Conservation (phyloP, 2,329 filamentous ascomycete species). For the Ambrosiella xylebori region DNA sequence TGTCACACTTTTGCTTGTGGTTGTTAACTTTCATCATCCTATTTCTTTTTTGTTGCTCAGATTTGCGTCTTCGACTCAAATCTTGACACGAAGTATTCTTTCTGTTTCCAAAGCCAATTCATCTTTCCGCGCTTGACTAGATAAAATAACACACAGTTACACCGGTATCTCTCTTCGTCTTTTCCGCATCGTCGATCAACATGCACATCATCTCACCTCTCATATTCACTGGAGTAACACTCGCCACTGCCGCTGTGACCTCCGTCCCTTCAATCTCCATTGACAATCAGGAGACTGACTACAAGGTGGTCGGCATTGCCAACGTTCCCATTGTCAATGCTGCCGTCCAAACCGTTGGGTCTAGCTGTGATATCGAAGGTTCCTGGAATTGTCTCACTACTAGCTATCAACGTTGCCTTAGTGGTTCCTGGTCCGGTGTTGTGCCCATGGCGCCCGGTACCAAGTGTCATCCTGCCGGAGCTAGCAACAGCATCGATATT, state of each 20-base stretch:
- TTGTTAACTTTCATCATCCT: too few species aligned
- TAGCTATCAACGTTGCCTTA: slow-evolving; percentile 33
- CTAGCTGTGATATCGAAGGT: slow-evolving; percentile 29
- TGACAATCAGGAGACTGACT: not conserved
- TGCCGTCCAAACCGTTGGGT: slow-evolving; percentile 21
- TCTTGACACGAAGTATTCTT: too few species aligned
- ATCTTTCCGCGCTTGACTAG: too few species aligned
- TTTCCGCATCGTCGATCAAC: too few species aligned
- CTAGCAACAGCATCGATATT: slow-evolving; percentile 25
- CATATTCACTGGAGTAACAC: too few species aligned
- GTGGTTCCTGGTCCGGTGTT: slow-evolving; percentile 29
- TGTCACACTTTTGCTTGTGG: too few species aligned
- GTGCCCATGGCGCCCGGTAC: slow-evolving; percentile 29
- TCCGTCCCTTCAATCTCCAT: not conserved
- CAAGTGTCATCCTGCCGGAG: slow-evolving; percentile 26
- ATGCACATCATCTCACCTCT: too few species aligned
- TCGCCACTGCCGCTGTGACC: not conserved
- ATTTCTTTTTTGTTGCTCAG: too few species aligned
- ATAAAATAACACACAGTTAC: too few species aligned
- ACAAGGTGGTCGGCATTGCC: not conserved
- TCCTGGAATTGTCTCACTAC: slow-evolving; percentile 36
- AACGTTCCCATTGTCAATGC: not conserved
- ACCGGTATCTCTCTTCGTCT: too few species aligned
- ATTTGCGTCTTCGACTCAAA: too few species aligned
- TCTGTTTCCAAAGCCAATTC: too few species aligned